A percentile compares a stretch with the other conserved stretches of the same genome.
Conservation (phyloP, 2,329 filamentous ascomycete species). For the Fonsecaea erecta region DNA sequence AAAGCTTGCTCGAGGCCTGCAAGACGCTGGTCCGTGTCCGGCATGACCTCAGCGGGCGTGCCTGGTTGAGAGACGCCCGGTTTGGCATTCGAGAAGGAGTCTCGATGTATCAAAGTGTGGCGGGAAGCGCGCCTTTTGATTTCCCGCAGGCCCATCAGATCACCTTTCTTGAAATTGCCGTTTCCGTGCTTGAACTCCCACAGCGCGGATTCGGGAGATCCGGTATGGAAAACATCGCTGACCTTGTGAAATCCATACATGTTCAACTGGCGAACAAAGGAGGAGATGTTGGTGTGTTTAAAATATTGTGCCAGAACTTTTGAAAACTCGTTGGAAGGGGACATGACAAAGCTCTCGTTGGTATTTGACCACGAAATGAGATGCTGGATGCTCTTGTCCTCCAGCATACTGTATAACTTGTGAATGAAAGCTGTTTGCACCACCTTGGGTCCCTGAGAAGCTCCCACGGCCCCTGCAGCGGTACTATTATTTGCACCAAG, state of each 20-base stretch:
- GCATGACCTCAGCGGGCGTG: slow-evolving; percentile 81
- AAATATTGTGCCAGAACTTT: slow-evolving; percentile 99
- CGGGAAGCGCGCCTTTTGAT: slow-evolving; percentile 94
- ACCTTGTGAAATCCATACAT: slow-evolving; percentile 99
- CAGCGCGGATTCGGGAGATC: slow-evolving; percentile 86
- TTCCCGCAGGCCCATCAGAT: slow-evolving; percentile 86
- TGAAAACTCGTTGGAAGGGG: slow-evolving; percentile 93
- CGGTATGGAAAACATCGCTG: slow-evolving; percentile 97
- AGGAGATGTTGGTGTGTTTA: slow-evolving; percentile 98
- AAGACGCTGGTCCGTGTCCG: slow-evolving; percentile 78
- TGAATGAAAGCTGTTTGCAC: slow-evolving; percentile 99
- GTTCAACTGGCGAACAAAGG: slow-evolving; percentile 95
- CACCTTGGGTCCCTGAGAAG: slow-evolving; percentile 90
- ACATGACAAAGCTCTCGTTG: slow-evolving; percentile 98
- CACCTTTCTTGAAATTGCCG: slow-evolving; percentile 94
- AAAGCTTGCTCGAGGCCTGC: slow-evolving; percentile 77
- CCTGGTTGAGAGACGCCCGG: slow-evolving; percentile 76
- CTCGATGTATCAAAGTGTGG: slow-evolving; percentile 89
- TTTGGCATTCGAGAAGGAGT: slow-evolving; percentile 82
- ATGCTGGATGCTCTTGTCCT: slow-evolving; percentile 90
- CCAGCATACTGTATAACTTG: slow-evolving; percentile 98
- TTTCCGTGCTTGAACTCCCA: slow-evolving; percentile 99
- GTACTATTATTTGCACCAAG: slow-evolving; percentile 19
- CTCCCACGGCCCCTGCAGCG: slow-evolving; percentile 49
- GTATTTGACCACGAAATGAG: slow-evolving; percentile 94